phyloP scores from a whole-genome alignment of 2,329 filamentous ascomycete species.

The Colletotrichum cordylinicola region DNA sequence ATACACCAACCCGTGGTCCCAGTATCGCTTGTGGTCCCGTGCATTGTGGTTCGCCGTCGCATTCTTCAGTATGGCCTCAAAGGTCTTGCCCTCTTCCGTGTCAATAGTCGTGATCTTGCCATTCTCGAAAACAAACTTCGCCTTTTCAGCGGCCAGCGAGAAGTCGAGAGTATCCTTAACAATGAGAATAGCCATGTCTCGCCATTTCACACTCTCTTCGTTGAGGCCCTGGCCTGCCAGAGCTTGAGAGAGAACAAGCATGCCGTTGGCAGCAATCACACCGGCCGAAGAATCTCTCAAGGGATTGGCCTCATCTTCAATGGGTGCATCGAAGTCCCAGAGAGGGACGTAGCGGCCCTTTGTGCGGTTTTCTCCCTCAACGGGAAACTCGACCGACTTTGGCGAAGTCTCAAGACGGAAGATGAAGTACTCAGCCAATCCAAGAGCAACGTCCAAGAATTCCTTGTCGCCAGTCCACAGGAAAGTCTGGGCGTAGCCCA shows the following conservation, averaged over 20 bases:
- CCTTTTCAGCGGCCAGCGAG: constrained; percentile 27
- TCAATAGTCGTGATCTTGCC: background rate
- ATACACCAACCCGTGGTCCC: constrained; percentile 51
- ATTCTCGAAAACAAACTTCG: background rate
- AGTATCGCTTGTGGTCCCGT: constrained; percentile 33
- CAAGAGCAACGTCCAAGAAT: constrained; percentile 50
- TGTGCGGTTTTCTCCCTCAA: constrained; percentile 12
- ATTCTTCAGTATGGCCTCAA: constrained; percentile 37
- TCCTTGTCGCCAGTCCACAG: constrained; percentile 48
- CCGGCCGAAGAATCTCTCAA: constrained; percentile 43
- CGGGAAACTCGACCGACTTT: constrained; percentile 31
- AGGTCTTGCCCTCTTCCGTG: constrained; percentile 22
- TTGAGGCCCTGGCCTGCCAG: constrained; percentile 25
- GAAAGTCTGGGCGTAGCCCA: constrained; percentile 56
- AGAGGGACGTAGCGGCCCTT: constrained; percentile 33
- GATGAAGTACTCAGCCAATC: constrained; percentile 56
- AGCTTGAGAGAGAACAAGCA: constrained; percentile 42
- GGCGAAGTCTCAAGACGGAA: constrained; percentile 40
- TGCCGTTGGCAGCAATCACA: constrained; percentile 45
- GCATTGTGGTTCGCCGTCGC: constrained; percentile 40
- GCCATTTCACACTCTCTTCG: constrained; percentile 26
- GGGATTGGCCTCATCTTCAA: constrained; percentile 30
- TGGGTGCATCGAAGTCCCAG: constrained; percentile 56
- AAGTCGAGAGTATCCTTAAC: constrained; percentile 35
- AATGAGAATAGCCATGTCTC: constrained; percentile 32